Conservation (phyloP, 2,329 filamentous ascomycete species). For the Botrytis squamosa region DNA sequence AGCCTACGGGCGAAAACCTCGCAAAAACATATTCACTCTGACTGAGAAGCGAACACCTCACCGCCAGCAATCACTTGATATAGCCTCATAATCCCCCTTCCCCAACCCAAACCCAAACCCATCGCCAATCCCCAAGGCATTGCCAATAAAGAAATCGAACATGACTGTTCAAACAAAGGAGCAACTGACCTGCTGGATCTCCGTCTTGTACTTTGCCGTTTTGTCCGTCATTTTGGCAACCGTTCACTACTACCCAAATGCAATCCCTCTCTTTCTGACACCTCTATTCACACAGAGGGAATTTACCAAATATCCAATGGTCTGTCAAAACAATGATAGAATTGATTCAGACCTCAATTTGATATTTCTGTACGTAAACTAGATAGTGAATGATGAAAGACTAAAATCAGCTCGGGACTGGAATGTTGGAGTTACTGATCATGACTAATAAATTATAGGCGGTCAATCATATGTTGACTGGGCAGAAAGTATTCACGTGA, state of each 20-base stretch:
- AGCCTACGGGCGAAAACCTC: background rate
- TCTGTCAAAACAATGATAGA: background rate
- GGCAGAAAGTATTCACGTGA: background rate
- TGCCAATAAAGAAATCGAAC: background rate
- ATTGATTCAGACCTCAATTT: background rate
- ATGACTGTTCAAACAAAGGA: background rate
- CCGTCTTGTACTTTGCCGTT: constrained; percentile 86
- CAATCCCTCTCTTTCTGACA: constrained; percentile 1
- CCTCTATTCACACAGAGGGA: background rate
- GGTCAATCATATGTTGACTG: background rate
- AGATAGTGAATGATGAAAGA: background rate
- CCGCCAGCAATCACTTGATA: constrained; percentile 5
- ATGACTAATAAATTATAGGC: constrained; percentile 4
- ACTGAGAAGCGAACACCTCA: background rate
- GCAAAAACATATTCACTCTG: background rate
- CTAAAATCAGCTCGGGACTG: background rate
- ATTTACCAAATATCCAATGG: background rate
- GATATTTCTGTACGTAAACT: background rate
- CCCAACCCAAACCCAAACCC: background rate
- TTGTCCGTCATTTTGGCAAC: constrained; percentile 50
- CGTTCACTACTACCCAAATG: background rate
- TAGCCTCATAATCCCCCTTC: background rate
- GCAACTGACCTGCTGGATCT: constrained; percentile 87
- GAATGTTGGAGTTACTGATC: background rate
- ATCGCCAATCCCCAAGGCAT: background rate